phyloP scores from a whole-genome alignment of 331 rosid genomes.

The Pyrus hybrid region DNA sequence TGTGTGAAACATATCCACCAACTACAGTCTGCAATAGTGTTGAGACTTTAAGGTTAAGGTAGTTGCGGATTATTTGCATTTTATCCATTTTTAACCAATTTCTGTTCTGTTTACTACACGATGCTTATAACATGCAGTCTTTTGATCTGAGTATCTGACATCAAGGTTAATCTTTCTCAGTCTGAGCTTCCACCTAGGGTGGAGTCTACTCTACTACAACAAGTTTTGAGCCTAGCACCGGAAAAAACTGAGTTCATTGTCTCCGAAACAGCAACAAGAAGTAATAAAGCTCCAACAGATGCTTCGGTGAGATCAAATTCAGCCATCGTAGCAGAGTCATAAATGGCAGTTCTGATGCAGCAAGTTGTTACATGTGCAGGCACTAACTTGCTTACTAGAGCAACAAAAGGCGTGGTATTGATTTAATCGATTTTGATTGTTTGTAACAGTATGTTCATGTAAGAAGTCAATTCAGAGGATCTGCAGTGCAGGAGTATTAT shows the following conservation, averaged over 20 bases:
- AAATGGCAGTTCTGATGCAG: not conserved
- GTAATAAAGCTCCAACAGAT: slow-evolving; percentile 83
- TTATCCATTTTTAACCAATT: not conserved
- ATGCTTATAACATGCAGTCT: not conserved
- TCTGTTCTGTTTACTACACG: not conserved
- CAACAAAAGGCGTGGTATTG: slow-evolving; percentile 4
- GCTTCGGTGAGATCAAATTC: slow-evolving; percentile 65
- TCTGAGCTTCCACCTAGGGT: too few relatives aligned
- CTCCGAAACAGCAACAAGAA: slow-evolving; percentile 82
- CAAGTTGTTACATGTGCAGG: not conserved
- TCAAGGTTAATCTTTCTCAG: slow-evolving; percentile 16
- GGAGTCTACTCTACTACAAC: slow-evolving; percentile 73
- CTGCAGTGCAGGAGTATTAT: slow-evolving; percentile 27
- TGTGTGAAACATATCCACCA: not conserved
- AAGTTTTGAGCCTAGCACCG: slow-evolving; percentile 85
- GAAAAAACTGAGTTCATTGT: slow-evolving; percentile 76
- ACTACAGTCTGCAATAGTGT: not conserved
- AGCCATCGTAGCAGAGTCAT: slow-evolving; percentile 39
- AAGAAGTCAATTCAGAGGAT: slow-evolving; percentile 24
- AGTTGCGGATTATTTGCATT: not conserved
- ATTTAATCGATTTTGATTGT: slow-evolving; percentile 23
- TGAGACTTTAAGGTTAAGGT: not conserved
- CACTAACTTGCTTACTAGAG: not conserved
- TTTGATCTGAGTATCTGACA: not conserved
- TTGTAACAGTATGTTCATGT: slow-evolving; percentile 37